Evolutionary conservation across 2,329 filamentous ascomycete species (phyloP).

Genomic region (Sclerotinia glacialis): DNA sequence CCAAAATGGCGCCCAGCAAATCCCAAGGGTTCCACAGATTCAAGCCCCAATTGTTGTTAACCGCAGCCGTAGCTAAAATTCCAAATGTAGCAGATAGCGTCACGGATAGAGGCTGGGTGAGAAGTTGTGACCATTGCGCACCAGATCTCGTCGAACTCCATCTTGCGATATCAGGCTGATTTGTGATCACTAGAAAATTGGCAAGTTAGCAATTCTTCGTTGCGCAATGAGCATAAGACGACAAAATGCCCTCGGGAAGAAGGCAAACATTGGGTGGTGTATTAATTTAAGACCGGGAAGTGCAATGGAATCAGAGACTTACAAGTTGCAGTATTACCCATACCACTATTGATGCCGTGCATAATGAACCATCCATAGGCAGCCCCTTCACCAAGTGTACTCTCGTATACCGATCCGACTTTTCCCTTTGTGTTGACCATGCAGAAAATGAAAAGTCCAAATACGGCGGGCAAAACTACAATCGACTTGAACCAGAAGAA

Average conservation of each 20-base stretch:
- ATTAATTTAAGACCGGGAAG: neutral
- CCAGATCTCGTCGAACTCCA: slow-evolving; percentile 37
- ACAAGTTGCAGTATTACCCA: slow-evolving; percentile 42
- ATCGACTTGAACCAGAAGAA: slow-evolving; percentile 42
- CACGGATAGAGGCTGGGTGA: slow-evolving; percentile 35
- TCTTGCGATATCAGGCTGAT: slow-evolving; percentile 47
- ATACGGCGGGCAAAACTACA: slow-evolving; percentile 42
- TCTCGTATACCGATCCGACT: slow-evolving; percentile 32
- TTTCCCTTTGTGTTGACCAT: slow-evolving; percentile 43
- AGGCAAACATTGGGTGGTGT: neutral
- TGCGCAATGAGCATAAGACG: neutral
- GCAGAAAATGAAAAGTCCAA: slow-evolving; percentile 43
- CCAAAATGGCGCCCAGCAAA: slow-evolving; percentile 42
- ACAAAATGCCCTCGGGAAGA: too few relatives aligned
- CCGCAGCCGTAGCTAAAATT: slow-evolving; percentile 36
- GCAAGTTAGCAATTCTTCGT: neutral
- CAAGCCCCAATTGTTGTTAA: slow-evolving; percentile 40
- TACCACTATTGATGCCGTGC: slow-evolving; percentile 43
- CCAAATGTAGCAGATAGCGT: slow-evolving; percentile 30
- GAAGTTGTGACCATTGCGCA: slow-evolving; percentile 45
- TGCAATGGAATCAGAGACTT: neutral
- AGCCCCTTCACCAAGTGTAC: slow-evolving; percentile 24
- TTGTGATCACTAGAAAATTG: slow-evolving; percentile 39
- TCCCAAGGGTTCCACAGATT: slow-evolving; percentile 47
- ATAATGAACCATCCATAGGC: slow-evolving; percentile 42